These are phyloP conservation scores for Alternaria triticimaculans DNA, from an alignment of 2,329 filamentous ascomycete species.

Conservation along the genomic window DNA sequence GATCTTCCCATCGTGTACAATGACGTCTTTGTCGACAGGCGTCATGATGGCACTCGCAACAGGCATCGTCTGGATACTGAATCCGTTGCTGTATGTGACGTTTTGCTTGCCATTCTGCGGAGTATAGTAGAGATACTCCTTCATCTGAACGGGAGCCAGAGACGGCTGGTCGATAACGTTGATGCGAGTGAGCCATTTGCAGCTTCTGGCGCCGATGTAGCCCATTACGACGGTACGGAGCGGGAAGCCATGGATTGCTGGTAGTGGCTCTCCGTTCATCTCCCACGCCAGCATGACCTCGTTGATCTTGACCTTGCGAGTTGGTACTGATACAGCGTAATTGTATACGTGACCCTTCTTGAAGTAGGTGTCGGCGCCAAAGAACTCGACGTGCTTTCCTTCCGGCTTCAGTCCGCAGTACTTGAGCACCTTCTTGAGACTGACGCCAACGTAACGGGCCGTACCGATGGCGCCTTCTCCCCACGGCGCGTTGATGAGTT, in stretches of 20 bases:
- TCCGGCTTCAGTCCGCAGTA: conserved; percentile 65
- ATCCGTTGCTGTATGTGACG: conserved; percentile 63
- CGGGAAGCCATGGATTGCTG: conserved; percentile 70
- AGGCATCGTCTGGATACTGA: conserved; percentile 75
- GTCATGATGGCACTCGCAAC: conserved; percentile 72
- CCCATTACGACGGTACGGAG: conserved; percentile 68
- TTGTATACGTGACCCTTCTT: conserved; percentile 71
- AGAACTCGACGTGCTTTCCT: conserved; percentile 70
- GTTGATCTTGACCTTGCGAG: conserved; percentile 69
- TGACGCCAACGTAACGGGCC: conserved; percentile 67
- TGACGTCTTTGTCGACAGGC: conserved; percentile 65
- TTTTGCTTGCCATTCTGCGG: conserved; percentile 74
- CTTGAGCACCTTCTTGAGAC: conserved; percentile 73
- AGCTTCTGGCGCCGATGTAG: conserved; percentile 69
- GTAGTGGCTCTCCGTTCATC: conserved; percentile 72
- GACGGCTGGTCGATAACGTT: conserved; percentile 65
- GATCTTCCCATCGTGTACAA: conserved; percentile 67
- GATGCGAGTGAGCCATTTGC: conserved; percentile 69
- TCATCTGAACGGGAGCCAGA: conserved; percentile 67
- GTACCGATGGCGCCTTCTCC: conserved; percentile 69
- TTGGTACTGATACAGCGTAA: conserved; percentile 71
- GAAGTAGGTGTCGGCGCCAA: conserved; percentile 76
- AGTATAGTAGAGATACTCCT: conserved; percentile 73
- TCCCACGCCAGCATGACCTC: conserved; percentile 74
- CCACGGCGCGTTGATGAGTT: conserved; percentile 55